A percentile compares a stretch with the other conserved stretches of the same genome.
Conservation (phyloP, 2,329 filamentous ascomycete species). For the Metarhizium rileyi region DNA sequence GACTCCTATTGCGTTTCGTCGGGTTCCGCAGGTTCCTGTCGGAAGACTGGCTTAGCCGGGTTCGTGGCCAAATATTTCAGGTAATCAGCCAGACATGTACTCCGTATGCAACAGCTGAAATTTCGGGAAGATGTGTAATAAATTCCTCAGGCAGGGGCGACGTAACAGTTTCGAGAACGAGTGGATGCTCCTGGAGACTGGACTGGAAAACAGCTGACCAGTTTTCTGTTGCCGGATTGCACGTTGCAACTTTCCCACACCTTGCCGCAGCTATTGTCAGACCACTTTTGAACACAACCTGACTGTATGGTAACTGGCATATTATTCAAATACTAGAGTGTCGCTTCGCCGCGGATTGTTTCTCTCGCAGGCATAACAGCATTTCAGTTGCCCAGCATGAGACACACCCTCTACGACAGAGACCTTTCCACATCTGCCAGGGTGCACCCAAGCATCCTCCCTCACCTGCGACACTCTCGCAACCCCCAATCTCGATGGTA, state of each 20-base stretch:
- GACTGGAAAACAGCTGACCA: not conserved
- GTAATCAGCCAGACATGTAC: no score
- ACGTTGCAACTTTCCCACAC: no score
- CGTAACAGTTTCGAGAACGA: not conserved
- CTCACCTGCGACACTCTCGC: conserved; percentile 20
- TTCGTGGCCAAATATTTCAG: no score
- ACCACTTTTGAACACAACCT: no score
- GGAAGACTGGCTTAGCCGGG: no score
- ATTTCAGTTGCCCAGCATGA: not conserved
- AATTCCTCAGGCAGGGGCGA: not conserved
- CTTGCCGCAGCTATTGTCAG: no score
- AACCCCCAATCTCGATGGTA: conserved; percentile 23
- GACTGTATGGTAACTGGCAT: no score
- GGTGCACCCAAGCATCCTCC: conserved; percentile 24
- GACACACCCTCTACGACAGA: conserved; percentile 9
- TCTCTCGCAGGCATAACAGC: not conserved
- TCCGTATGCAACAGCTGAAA: not conserved
- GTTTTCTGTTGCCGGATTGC: no score
- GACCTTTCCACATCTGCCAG: conserved; percentile 25
- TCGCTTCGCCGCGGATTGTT: not conserved
- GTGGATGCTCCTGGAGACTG: not conserved
- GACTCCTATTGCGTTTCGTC: no score
- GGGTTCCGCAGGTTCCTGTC: no score
- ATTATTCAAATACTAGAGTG: no score
- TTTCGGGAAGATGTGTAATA: not conserved